phyloP scores from a whole-genome alignment of 495 filamentous ascomycete species.

The Chaetomium cochliodes region DNA sequence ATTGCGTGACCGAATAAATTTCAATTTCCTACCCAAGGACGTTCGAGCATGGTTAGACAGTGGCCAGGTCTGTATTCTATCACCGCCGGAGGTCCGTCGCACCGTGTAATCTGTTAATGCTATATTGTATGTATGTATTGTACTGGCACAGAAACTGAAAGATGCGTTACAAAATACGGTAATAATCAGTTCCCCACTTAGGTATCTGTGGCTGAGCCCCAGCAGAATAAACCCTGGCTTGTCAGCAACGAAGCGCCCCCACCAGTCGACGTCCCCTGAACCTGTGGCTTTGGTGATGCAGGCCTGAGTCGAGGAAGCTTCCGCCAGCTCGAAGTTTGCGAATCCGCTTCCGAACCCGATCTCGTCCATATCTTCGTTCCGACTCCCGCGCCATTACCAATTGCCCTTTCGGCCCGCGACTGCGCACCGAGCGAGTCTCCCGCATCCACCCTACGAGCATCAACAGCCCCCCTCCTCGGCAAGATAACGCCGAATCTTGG shows the following conservation, averaged over 20 bases:
- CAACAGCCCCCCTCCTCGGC: constrained; percentile 2
- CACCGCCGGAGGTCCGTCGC: no score
- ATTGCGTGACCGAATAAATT: no score
- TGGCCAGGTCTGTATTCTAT: no score
- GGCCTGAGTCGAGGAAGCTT: constrained; percentile 18
- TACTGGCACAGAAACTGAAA: not conserved
- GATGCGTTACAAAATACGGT: not conserved
- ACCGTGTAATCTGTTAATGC: no score
- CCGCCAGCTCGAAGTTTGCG: not conserved
- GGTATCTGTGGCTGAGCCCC: constrained; percentile 12
- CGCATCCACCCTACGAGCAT: not conserved
- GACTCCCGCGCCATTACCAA: not conserved
- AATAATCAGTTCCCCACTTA: constrained; percentile 8
- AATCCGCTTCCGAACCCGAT: not conserved
- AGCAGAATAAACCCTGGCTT: not conserved
- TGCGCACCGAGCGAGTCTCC: not conserved
- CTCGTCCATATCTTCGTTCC: not conserved
- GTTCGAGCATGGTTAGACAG: no score
- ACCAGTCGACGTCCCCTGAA: constrained; percentile 3
- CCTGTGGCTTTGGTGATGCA: constrained; percentile 14
- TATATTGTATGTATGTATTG: no score
- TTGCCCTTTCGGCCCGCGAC: not conserved
- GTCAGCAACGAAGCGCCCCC: not conserved
- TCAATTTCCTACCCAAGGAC: no score
- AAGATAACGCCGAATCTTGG: constrained; percentile 3